These are phyloP conservation scores for Aspergillus luchuensis DNA, from an alignment of 2,329 filamentous ascomycete genomes.

Conservation along the genomic window DNA sequence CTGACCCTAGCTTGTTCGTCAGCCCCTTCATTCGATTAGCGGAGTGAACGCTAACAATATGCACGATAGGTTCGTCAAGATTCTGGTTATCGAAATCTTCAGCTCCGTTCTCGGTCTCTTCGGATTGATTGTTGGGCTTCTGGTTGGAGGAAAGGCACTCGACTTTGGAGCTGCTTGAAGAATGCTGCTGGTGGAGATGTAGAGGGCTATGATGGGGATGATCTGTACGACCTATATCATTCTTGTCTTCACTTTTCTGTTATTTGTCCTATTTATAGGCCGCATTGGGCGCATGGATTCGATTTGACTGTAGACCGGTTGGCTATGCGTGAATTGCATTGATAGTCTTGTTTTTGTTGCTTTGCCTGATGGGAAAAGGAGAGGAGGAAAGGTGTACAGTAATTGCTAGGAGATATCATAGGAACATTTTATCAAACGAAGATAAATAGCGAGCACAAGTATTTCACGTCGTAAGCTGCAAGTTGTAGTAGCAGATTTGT, in stretches of 20 bases:
- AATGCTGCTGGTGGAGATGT: slow-evolving; percentile 20
- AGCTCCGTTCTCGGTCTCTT: slow-evolving; percentile 96
- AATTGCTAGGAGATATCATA: slow-evolving; percentile 3
- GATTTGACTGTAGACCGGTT: slow-evolving; percentile 31
- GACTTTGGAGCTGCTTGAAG: slow-evolving; percentile 60
- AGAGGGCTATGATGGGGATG: slow-evolving; percentile 19
- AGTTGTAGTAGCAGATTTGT: not conserved
- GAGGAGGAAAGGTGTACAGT: slow-evolving; percentile 24
- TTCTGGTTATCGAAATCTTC: slow-evolving; percentile 98
- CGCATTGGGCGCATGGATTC: slow-evolving; percentile 44
- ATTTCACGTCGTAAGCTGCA: not conserved
- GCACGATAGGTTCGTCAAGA: slow-evolving; percentile 83
- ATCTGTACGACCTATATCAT: slow-evolving; percentile 27
- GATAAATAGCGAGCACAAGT: not conserved
- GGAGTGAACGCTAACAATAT: slow-evolving; percentile 4
- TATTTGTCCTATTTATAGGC: slow-evolving; percentile 37
- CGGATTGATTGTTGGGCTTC: slow-evolving; percentile 88
- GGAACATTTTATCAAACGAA: not conserved
- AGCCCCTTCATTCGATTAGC: not conserved
- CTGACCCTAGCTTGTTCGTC: slow-evolving; percentile 82
- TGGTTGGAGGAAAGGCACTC: slow-evolving; percentile 79
- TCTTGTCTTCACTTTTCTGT: slow-evolving; percentile 22
- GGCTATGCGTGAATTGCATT: slow-evolving; percentile 32
- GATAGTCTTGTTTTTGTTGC: slow-evolving; percentile 32
- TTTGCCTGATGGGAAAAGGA: slow-evolving; percentile 18